Conservation (phyloP, 2,329 filamentous ascomycete species). For the Aureobasidium leucospermi region DNA sequence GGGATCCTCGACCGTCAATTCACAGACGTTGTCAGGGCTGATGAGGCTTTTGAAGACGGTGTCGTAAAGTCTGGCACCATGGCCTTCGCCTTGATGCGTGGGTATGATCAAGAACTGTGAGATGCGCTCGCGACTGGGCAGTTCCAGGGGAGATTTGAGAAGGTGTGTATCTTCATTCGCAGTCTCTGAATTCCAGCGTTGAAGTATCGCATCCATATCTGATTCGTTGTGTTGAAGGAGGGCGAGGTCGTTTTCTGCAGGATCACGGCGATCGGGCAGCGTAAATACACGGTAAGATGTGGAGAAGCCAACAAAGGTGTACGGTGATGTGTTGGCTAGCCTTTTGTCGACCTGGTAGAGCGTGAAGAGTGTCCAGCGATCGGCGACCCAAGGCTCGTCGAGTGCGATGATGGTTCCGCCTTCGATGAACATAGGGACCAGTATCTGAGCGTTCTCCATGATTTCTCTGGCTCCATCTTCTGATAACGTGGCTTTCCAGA, state of each 20-base stretch:
- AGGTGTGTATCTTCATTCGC: neutral
- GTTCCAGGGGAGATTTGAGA: constrained; percentile 37
- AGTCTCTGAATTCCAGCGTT: constrained; percentile 10
- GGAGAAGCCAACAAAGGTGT: constrained; percentile 80
- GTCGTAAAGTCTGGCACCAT: constrained; percentile 74
- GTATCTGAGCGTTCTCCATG: constrained; percentile 72
- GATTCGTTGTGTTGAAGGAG: constrained; percentile 22
- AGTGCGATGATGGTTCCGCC: constrained; percentile 72
- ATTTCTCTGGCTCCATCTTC: constrained; percentile 64
- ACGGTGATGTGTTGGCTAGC: constrained; percentile 34
- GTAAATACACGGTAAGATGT: constrained; percentile 78
- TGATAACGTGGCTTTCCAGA: constrained; percentile 72
- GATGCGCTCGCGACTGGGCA: constrained; percentile 74
- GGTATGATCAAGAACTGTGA: constrained; percentile 91
- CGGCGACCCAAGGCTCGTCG: constrained; percentile 63
- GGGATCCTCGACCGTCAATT: constrained; percentile 90
- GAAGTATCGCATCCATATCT: constrained; percentile 15
- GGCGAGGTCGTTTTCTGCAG: constrained; percentile 27
- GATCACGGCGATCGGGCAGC: constrained; percentile 24
- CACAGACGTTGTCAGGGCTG: constrained; percentile 57
- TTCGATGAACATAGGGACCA: constrained; percentile 84
- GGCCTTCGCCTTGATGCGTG: constrained; percentile 72
- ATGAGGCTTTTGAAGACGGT: constrained; percentile 66
- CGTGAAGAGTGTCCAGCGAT: constrained; percentile 89
- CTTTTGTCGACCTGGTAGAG: constrained; percentile 38